Percentiles rank a stretch among this genome's conserved stretches.
Evolutionary conservation across 2,329 filamentous ascomycete species (phyloP).

Genomic region (Chaetomium sp.): DNA sequence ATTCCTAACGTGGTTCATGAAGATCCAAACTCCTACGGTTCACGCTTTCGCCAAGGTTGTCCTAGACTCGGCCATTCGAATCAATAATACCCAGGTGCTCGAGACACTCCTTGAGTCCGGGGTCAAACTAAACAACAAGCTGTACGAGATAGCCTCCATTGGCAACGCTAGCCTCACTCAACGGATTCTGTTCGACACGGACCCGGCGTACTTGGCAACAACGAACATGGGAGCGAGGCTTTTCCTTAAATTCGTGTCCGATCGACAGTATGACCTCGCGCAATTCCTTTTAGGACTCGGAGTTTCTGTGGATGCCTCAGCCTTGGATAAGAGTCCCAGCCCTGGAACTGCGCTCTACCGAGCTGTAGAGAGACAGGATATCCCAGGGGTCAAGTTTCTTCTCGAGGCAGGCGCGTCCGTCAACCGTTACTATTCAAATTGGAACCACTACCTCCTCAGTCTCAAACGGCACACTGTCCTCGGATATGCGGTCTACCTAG

Average conservation of each 20-base stretch:
- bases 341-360: background rate
- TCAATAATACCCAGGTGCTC: background rate
- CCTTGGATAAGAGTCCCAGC: background rate
- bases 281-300: background rate
- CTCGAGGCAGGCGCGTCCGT: background rate
- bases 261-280: background rate
- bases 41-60: slow-evolving; percentile 7
- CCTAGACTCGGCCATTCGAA: background rate
- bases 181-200: background rate
- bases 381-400: background rate
- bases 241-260: background rate
- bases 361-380: background rate
- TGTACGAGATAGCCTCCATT: slow-evolving; percentile 2
- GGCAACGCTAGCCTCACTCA: background rate
- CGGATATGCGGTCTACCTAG: background rate
- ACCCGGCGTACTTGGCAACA: background rate
- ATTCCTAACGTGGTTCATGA: background rate
- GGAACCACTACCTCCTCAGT: background rate
- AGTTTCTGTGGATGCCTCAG: background rate
- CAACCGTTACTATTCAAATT: background rate
- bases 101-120: background rate
- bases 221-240: background rate
- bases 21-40: slow-evolving; percentile 5
- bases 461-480: background rate
- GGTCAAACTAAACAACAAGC: background rate